Percentiles rank a stretch among this genome's conserved stretches.
Evolutionary conservation across 371 early-diverging fungal genomes (phyloP).

Genomic region (Zychaea mexicana): DNA sequence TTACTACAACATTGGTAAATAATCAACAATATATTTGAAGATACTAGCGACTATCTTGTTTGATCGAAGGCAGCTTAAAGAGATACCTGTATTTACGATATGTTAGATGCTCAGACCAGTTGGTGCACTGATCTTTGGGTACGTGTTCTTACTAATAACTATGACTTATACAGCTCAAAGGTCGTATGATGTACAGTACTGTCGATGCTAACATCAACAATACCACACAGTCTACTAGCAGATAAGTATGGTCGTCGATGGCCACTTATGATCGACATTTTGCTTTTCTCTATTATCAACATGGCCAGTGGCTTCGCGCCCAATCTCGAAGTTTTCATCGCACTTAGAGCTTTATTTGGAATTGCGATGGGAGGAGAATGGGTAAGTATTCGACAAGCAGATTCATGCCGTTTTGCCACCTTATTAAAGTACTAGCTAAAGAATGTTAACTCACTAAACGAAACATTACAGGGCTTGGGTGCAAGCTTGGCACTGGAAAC

Average conservation of each 20-base stretch:
- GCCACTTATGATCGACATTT: constrained; percentile 70
- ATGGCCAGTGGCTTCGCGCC: constrained; percentile 70
- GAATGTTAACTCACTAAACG: not conserved
- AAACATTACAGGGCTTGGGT: constrained; percentile 56
- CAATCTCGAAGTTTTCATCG: constrained; percentile 49
- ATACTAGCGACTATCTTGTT: too few relatives aligned
- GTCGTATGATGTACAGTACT: too few relatives aligned
- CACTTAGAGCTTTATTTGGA: constrained; percentile 66
- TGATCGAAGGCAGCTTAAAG: too few relatives aligned
- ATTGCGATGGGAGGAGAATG: constrained; percentile 80
- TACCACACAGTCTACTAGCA: constrained; percentile 40
- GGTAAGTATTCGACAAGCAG: too few relatives aligned
- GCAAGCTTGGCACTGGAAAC: constrained; percentile 72
- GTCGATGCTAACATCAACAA: not conserved
- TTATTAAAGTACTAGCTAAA: not conserved
- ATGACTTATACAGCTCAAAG: too few relatives aligned
- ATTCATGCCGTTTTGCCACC: too few relatives aligned
- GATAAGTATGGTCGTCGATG: constrained; percentile 71
- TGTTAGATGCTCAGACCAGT: constrained; percentile 65
- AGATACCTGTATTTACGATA: constrained; percentile 2
- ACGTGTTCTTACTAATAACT: not conserved
- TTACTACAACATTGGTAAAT: constrained; percentile 47
- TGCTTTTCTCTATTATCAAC: constrained; percentile 65
- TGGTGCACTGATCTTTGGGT: constrained; percentile 75
- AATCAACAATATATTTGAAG: too few relatives aligned